Evolutionary conservation across 495 filamentous ascomycete genomes (phyloP), one percentile per base, ranked within the genome.

Genomic region (Cercophora scortea): DNA sequence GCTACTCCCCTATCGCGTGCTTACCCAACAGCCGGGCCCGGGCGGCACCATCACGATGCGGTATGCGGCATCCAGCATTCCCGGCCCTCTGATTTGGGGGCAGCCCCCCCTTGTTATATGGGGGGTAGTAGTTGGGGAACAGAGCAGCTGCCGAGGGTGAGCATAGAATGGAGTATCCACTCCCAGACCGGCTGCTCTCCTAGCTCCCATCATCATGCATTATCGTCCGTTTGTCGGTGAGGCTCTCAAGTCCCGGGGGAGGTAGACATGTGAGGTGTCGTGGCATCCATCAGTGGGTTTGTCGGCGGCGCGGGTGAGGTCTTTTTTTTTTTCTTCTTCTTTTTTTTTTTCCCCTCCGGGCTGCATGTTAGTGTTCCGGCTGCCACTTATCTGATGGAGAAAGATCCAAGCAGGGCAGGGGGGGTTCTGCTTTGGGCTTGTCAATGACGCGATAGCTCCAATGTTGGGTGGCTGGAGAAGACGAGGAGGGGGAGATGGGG

Each of bases 191-290:
- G 61, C 59, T 46, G 47, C 36, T 38, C 36, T 43, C 16, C 55
- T 62, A 55, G 62, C 53, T 46, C 50, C 61, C 63, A 63, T 66
- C 47, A 57, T 53, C 52, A 49, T 59, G 61, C 61, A 60, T 66
- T 60, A 50, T 62, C 59, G 45, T 53, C 32, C 25, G 42, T 53
- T 42, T 55, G 59, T 62, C 59, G 63, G 61, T 64, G 58, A 63
- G 55, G 53, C 50, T 36, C 36, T 19, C 15, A 43, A 43, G 42
- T 19, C 8, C 8, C 3, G 18, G 32, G 32, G 38, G 56, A 51
- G 40, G 54, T 49, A 43, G 42, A 32, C 13, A 16, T 43, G 47
- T 64, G 59, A 53, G 62, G 53, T 61, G 61, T 64, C 61, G 59
- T 59, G 51, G 56, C 61, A 64, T 64, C 53, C 56, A 40, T 48